Evolutionary conservation across 495 filamentous ascomycete species (phyloP), one percentile per base, ranked within the genome.

Genomic region (Talaromyces ruber): DNA sequence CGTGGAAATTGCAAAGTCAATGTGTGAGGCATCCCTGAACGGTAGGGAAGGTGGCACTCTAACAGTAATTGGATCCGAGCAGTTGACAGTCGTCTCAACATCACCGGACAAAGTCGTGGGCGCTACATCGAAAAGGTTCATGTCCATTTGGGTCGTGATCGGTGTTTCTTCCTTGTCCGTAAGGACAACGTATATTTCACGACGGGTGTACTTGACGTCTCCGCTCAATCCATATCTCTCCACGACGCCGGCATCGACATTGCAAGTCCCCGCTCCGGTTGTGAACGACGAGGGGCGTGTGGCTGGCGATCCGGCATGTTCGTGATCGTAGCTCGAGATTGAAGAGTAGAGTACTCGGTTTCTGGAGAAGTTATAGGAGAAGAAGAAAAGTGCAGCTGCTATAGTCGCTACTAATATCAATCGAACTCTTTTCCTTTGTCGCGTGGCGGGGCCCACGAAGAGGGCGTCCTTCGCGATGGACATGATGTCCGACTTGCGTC

Each of bases 1-100:
- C 16, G 86, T 87, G 2, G 85, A 82, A 1, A 90, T 80, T 63
- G 85, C 86, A 63, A 87, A 84, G 53, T 84, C 73, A 47, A 87
- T 73, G 59, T 77, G 68, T 5, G 82, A 84, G 7, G 79, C 82
- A 64, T 84, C 78, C 18, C 70, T 60, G 61, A 68, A 65, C 45
- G 66, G 68, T 3, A 76, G 72, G 0, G 66, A 67, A 9, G 53
- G 43, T 7, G 76, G 71, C 1, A 79, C 71, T 28, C 71, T 58
- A 18, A 81, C 54, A 2, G 69, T 61, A 3, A 82, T 52, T 9
- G 76, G 76, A 4, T 58, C 53, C 4, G 70, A 64, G 22, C 24
- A 71, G 64, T 64, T 76, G 76, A 58, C 72, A 70, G 43, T 75
- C 70, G 64, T 66, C 7, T 28, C 7, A 28, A 59, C 47, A 16